These are phyloP conservation scores for Aspergillus hiratsukae DNA, from an alignment of 2,329 filamentous ascomycete genomes.

Conservation along the genomic window DNA sequence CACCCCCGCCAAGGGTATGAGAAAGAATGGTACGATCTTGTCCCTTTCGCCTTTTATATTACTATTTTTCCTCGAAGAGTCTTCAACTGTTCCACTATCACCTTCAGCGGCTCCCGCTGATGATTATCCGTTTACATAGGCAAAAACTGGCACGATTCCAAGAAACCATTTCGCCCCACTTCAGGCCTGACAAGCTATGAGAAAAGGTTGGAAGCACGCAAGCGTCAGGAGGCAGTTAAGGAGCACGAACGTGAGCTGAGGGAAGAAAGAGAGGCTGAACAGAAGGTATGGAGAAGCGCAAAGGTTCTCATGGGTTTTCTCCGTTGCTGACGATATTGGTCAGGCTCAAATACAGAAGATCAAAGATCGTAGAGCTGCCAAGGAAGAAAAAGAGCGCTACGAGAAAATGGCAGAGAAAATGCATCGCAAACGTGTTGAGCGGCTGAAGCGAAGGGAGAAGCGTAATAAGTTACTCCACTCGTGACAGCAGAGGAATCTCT, in stretches of 20 bases:
- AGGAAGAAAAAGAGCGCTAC: conserved; percentile 89
- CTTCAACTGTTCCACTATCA: conserved; percentile 10
- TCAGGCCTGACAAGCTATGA: conserved; percentile 74
- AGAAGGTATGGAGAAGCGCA: conserved; percentile 58
- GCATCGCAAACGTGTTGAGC: conserved; percentile 91
- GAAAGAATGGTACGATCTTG: conserved; percentile 67
- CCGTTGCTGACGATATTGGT: conserved; percentile 2
- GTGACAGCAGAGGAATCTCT: conserved; percentile 19
- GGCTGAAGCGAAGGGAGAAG: conserved; percentile 93
- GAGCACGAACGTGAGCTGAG: conserved; percentile 94
- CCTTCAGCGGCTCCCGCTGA: conserved; percentile 10
- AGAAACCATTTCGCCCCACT: conserved; percentile 78
- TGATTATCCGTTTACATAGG: conserved; percentile 50
- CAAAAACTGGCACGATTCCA: conserved; percentile 87
- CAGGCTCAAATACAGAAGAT: conserved; percentile 74
- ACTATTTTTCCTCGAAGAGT: conserved; percentile 7
- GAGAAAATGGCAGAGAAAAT: conserved; percentile 96
- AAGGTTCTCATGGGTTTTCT: not conserved
- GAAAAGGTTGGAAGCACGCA: conserved; percentile 67
- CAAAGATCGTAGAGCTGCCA: conserved; percentile 78
- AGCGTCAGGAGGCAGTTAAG: conserved; percentile 71
- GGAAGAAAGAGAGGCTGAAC: conserved; percentile 86
- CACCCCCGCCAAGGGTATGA: conserved; percentile 57
- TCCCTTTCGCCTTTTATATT: conserved; percentile 10
- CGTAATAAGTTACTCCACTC: conserved; percentile 57